Conservation (phyloP, 257 asterid species). For the Solanum virginianum region DNA sequence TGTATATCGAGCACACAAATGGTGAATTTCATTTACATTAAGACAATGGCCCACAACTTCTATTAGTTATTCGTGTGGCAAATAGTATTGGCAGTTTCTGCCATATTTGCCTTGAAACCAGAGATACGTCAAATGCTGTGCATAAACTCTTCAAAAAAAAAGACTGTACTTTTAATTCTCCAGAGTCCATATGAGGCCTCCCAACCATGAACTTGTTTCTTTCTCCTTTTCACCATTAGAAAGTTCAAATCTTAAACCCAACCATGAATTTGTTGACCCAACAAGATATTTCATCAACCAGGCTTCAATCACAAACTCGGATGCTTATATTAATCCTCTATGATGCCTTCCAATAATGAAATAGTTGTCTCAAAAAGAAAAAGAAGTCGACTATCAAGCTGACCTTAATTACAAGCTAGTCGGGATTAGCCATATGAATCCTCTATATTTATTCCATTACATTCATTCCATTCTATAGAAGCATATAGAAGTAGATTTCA, state of each 20-base stretch:
- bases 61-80: not conserved
- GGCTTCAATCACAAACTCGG: not conserved
- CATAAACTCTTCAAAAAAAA: not conserved
- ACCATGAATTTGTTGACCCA: not conserved
- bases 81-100: not conserved
- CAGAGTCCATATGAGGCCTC: not conserved
- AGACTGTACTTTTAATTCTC: not conserved
- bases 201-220: not conserved
- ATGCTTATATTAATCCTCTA: not conserved
- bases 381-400: not conserved
- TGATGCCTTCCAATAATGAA: not conserved
- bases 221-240: not conserved
- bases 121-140: not conserved
- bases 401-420: not conserved
- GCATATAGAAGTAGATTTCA: not conserved
- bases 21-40: not conserved
- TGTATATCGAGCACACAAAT: not conserved
- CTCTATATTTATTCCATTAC: not conserved
- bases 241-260: not conserved
- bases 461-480: not conserved
- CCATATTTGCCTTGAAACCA: not conserved
- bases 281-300: not conserved
- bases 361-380: not conserved
- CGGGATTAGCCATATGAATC: not conserved
- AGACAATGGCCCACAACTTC: not conserved